phyloP scores from a whole-genome alignment of 2,329 filamentous ascomycete species.

The Exophiala xenobiotica region DNA sequence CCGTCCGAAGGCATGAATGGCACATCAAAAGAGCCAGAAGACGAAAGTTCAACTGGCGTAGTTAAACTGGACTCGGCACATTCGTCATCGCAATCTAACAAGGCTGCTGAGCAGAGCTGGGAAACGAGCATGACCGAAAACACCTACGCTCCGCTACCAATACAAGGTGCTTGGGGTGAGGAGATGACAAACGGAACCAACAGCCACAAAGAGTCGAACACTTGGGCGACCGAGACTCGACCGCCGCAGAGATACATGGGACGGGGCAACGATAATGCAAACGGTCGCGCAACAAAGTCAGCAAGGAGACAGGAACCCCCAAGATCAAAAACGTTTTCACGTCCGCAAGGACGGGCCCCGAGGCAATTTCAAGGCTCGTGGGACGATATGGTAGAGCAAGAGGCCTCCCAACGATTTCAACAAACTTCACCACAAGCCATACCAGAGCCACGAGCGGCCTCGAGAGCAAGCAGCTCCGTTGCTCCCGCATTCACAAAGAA shows the following conservation, averaged over 20 bases:
- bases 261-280: neutral
- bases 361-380: slow-evolving; percentile 21
- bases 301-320: slow-evolving; percentile 1
- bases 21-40: slow-evolving; percentile 1
- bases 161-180: slow-evolving; percentile 17
- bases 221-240: neutral
- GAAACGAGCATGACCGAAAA: slow-evolving; percentile 12
- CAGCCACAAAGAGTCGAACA: neutral
- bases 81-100: slow-evolving; percentile 19
- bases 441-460: slow-evolving; percentile 1
- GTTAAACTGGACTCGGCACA: slow-evolving; percentile 19
- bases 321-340: slow-evolving; percentile 1
- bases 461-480: slow-evolving; percentile 5
- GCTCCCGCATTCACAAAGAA: slow-evolving; percentile 6
- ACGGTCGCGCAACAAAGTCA: neutral
- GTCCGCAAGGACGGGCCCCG: slow-evolving; percentile 6
- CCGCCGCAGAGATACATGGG: neutral
- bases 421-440: slow-evolving; percentile 8
- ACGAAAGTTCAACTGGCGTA: slow-evolving; percentile 7
- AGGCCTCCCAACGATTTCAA: slow-evolving; percentile 1
- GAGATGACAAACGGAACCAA: neutral
- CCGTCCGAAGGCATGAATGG: too few species aligned
- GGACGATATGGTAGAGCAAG: slow-evolving; percentile 18
- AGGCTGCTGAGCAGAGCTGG: slow-evolving; percentile 20
- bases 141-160: slow-evolving; percentile 15